Conservation (phyloP, 805 yeast genomes). For the Sporopachydermia lactativora region DNA sequence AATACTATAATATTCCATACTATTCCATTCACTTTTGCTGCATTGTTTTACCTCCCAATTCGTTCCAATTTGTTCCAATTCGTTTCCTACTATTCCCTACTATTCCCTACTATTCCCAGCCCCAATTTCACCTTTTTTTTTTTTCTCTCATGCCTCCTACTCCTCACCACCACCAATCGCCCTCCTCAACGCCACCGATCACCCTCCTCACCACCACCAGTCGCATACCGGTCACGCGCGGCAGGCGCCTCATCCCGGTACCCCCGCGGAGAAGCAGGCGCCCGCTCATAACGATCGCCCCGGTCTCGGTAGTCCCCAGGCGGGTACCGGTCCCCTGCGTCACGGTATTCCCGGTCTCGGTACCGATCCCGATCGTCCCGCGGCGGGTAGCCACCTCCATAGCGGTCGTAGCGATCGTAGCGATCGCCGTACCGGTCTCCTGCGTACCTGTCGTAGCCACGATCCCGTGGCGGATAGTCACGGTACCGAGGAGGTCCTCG, state of each 20-base stretch:
- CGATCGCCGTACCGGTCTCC: conserved; percentile 11
- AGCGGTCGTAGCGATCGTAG: conserved; percentile 12
- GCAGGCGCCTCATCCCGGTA: not conserved
- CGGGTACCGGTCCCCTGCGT: conserved; percentile 7
- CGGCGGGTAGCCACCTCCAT: conserved; percentile 12
- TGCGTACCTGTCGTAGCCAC: conserved; percentile 5
- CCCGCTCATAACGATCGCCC: conserved; percentile 5
- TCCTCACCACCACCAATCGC: no score
- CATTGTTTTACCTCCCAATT: no score
- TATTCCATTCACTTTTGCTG: no score
- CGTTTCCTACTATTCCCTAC: no score
- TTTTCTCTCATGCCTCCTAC: no score
- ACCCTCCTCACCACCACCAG: not conserved
- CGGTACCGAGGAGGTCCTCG: conserved; percentile 6
- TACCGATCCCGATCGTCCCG: conserved; percentile 6
- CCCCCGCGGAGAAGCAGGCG: not conserved
- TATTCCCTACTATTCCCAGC: no score
- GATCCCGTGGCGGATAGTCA: conserved; percentile 5
- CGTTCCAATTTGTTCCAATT: no score
- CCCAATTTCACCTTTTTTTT: no score
- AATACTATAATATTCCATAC: no score
- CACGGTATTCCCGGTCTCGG: conserved; percentile 5
- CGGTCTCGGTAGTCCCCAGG: conserved; percentile 6
- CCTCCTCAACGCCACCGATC: no score
- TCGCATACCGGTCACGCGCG: not conserved